phyloP scores from a whole-genome alignment of 352 stramenopile species.

The Phytopythium aichiense region DNA sequence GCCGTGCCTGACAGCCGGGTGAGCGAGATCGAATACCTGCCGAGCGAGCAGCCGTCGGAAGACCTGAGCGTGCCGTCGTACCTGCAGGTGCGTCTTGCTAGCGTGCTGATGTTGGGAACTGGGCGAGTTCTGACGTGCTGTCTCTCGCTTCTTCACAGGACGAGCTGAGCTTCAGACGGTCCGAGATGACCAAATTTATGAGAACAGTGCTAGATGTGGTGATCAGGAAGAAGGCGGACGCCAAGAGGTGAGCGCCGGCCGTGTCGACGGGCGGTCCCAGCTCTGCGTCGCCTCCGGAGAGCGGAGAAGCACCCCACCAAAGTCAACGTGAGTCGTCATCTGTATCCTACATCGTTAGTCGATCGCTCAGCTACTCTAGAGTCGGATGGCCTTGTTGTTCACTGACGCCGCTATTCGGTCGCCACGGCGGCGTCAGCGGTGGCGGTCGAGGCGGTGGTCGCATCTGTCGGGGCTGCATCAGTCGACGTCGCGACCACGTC shows the following conservation, averaged over 20 bases:
- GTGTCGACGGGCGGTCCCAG: background rate
- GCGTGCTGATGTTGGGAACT: background rate
- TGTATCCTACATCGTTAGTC: background rate
- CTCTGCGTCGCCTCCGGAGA: background rate
- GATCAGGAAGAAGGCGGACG: slow-evolving; percentile 45
- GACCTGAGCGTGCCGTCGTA: slow-evolving; percentile 64
- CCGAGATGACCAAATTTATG: slow-evolving; percentile 84
- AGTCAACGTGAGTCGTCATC: slow-evolving; percentile 1
- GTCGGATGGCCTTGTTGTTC: background rate
- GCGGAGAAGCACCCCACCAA: background rate
- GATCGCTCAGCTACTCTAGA: background rate
- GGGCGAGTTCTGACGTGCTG: slow-evolving; percentile 1
- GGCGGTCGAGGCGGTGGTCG: too few species aligned
- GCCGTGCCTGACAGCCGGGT: slow-evolving; percentile 50
- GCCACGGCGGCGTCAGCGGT: background rate
- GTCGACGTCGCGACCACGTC: too few species aligned
- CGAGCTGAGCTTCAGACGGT: slow-evolving; percentile 75
- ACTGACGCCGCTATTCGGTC: background rate
- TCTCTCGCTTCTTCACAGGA: slow-evolving; percentile 27
- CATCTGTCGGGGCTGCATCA: too few species aligned
- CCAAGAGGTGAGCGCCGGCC: slow-evolving; percentile 7
- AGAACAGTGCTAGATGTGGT: slow-evolving; percentile 76
- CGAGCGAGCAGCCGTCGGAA: slow-evolving; percentile 46
- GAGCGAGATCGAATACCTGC: slow-evolving; percentile 82
- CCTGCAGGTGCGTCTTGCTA: slow-evolving; percentile 45